phyloP scores from a whole-genome alignment of 441 rosid genomes.

The Manihot esculenta region DNA sequence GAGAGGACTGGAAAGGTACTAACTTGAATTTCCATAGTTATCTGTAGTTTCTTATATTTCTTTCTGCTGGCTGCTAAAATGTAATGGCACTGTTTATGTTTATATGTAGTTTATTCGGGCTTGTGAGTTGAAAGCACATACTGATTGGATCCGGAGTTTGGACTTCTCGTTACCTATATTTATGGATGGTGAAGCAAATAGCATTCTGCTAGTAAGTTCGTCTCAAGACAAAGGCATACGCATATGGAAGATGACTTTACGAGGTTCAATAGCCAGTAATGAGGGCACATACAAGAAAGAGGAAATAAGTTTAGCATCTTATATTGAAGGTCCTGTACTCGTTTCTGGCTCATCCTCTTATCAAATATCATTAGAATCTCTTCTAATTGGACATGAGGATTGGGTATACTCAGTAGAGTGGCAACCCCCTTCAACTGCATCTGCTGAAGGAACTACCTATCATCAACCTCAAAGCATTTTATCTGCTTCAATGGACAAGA shows the following conservation, averaged over 20 bases:
- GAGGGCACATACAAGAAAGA: slow-evolving; percentile 46
- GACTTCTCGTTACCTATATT: slow-evolving; percentile 81
- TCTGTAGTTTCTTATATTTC: not conserved
- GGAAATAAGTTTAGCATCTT: slow-evolving; percentile 70
- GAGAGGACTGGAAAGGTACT: slow-evolving; percentile 76
- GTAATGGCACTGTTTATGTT: slow-evolving; percentile 12
- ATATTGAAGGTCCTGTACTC: slow-evolving; percentile 85
- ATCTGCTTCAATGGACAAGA: slow-evolving; percentile 97
- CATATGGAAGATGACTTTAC: slow-evolving; percentile 74
- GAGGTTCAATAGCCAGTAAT: slow-evolving; percentile 32
- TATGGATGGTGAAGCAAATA: slow-evolving; percentile 35
- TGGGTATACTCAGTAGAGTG: slow-evolving; percentile 98
- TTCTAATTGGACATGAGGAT: slow-evolving; percentile 94
- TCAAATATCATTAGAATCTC: slow-evolving; percentile 91
- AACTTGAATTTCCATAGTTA: not conserved
- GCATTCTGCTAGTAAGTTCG: slow-evolving; percentile 84
- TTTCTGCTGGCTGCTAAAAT: slow-evolving; percentile 14
- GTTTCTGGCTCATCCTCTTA: slow-evolving; percentile 62
- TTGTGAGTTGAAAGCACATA: slow-evolving; percentile 93
- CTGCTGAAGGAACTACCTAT: slow-evolving; percentile 32
- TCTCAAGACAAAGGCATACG: slow-evolving; percentile 95
- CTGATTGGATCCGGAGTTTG: slow-evolving; percentile 93
- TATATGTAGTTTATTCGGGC: slow-evolving; percentile 62
- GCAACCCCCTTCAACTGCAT: slow-evolving; percentile 61
- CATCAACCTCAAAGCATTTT: slow-evolving; percentile 73